A percentile compares a stretch with the other conserved stretches of the same genome.
These are phyloP conservation scores for Neocatenulostroma microsporum DNA, from an alignment of 2,329 filamentous ascomycete species.

Conservation along the genomic window DNA sequence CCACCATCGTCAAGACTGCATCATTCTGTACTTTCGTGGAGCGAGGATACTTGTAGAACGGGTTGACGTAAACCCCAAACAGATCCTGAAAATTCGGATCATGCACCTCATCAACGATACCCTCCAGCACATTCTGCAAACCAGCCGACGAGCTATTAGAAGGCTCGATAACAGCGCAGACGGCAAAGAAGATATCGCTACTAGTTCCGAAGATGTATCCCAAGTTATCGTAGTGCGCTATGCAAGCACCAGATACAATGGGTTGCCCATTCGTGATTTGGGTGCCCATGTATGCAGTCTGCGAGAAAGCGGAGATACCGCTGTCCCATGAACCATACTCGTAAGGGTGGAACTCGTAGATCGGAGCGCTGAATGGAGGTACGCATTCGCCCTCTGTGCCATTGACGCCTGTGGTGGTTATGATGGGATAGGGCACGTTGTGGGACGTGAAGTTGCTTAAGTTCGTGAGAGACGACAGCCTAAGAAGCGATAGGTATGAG, in stretches of 20 bases:
- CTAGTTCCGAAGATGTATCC: constrained; percentile 42
- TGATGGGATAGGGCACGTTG: constrained; percentile 40
- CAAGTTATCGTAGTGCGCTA: constrained; percentile 43
- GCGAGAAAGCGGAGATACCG: constrained; percentile 53
- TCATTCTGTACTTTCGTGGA: constrained; percentile 36
- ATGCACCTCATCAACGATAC: constrained; percentile 26
- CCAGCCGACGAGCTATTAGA: constrained; percentile 14
- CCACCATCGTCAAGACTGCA: constrained; percentile 40
- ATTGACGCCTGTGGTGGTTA: constrained; percentile 35
- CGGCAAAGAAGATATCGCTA: constrained; percentile 35
- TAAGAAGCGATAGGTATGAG: no score
- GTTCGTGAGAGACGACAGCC: constrained; percentile 28
- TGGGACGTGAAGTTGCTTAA: constrained; percentile 35
- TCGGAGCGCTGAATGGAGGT: constrained; percentile 46
- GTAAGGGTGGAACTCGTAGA: constrained; percentile 59
- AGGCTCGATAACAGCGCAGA: constrained; percentile 22
- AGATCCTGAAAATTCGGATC: constrained; percentile 28
- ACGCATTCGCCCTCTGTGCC: constrained; percentile 32
- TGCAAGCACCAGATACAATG: constrained; percentile 34
- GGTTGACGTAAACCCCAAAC: constrained; percentile 54
- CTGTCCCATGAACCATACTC: constrained; percentile 60
- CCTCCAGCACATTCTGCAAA: constrained; percentile 20
- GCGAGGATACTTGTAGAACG: constrained; percentile 44
- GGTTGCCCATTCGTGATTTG: constrained; percentile 46
- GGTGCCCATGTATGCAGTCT: constrained; percentile 54